These are phyloP conservation scores for Leccinum sublutescens DNA, from an alignment of 768 basidiomycete genomes.

Conservation along the genomic window DNA sequence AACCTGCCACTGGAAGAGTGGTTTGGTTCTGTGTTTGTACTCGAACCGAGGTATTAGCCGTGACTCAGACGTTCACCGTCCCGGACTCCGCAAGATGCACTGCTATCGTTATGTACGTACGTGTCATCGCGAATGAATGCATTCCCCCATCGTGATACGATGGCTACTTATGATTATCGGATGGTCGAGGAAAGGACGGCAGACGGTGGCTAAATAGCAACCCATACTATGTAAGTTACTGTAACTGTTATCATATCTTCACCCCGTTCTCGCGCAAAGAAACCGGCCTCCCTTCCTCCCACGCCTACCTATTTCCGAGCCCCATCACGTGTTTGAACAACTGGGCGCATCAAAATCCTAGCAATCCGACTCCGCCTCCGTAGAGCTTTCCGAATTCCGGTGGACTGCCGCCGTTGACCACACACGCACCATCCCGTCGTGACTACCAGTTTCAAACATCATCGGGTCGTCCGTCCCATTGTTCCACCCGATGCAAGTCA, in stretches of 20 bases:
- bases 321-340: neutral
- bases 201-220: neutral
- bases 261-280: neutral
- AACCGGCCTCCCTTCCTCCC: neutral
- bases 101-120: neutral
- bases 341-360: neutral
- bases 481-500: too few relatives aligned
- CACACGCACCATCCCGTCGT: constrained; percentile 48
- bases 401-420: constrained; percentile 53
- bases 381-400: constrained; percentile 13
- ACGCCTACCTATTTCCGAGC: neutral
- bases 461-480: too few relatives aligned
- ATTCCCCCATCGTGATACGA: neutral
- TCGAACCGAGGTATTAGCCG: too few relatives aligned
- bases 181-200: neutral
- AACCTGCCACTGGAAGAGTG: too few relatives aligned
- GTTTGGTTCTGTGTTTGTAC: too few relatives aligned
- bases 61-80: neutral
- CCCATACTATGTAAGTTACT: neutral
- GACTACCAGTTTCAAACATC: too few relatives aligned
- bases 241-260: neutral
- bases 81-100: neutral
- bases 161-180: too few relatives aligned
- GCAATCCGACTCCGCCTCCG: constrained; percentile 22
- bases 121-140: neutral